These are phyloP conservation scores for Ophiocordyceps sinensis DNA, from an alignment of 2,329 filamentous ascomycete species.

Conservation along the genomic window DNA sequence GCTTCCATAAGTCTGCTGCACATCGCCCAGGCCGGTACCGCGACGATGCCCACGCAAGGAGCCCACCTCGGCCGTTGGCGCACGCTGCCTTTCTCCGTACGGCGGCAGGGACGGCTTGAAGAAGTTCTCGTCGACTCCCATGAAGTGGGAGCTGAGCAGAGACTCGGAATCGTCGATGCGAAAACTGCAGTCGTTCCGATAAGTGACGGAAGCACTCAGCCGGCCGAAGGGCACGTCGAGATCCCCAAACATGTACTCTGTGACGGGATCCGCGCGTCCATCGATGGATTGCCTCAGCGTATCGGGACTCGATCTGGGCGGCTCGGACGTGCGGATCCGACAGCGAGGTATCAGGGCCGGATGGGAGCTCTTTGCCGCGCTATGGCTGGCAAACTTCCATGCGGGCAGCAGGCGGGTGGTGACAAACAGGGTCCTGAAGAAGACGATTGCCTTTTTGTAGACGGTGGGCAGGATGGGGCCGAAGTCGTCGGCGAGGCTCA, in stretches of 20 bases:
- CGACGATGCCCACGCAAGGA: slow-evolving; percentile 58
- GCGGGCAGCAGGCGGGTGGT: slow-evolving; percentile 71
- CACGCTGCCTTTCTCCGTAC: slow-evolving; percentile 24
- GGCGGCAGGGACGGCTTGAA: slow-evolving; percentile 65
- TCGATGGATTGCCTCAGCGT: slow-evolving; percentile 35
- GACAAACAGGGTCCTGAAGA: slow-evolving; percentile 80
- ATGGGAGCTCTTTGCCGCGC: slow-evolving; percentile 55
- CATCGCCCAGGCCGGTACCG: slow-evolving; percentile 35
- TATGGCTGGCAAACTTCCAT: slow-evolving; percentile 68
- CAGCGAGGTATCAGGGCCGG: slow-evolving; percentile 61
- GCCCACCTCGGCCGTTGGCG: slow-evolving; percentile 42
- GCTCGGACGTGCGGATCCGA: slow-evolving; percentile 54
- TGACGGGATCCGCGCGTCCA: slow-evolving; percentile 32
- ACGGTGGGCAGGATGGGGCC: slow-evolving; percentile 61
- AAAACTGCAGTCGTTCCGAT: slow-evolving; percentile 82
- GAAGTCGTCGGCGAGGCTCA: slow-evolving; percentile 44
- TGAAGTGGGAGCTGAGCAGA: slow-evolving; percentile 80
- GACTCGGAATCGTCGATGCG: slow-evolving; percentile 84
- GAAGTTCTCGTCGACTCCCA: slow-evolving; percentile 78
- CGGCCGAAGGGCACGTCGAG: slow-evolving; percentile 78
- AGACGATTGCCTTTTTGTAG: slow-evolving; percentile 94
- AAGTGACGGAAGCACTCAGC: slow-evolving; percentile 67
- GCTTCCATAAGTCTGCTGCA: slow-evolving; percentile 75
- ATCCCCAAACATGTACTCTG: slow-evolving; percentile 67
- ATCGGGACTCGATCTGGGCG: slow-evolving; percentile 44